phyloP scores from a whole-genome alignment of 305 asterid species.

The Fraxinus sp. region DNA sequence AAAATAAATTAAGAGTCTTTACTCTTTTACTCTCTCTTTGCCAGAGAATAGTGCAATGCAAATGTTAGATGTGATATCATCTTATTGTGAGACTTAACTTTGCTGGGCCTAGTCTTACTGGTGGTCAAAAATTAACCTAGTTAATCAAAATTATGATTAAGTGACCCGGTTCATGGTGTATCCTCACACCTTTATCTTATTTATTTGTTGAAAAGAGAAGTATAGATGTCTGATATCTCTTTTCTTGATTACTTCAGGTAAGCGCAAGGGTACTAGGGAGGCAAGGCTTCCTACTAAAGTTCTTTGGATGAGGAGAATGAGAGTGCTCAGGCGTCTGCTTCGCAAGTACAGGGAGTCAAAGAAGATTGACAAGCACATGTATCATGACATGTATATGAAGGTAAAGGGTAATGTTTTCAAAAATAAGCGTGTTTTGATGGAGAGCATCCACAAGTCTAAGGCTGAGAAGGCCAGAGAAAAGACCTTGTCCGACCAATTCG shows the following conservation, averaged over 20 bases:
- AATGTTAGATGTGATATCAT: background rate
- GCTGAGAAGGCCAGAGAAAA: constrained; percentile 91
- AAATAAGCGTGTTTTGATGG: constrained; percentile 85
- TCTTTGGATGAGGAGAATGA: constrained; percentile 94
- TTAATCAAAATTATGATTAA: background rate
- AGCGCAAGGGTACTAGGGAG: constrained; percentile 93
- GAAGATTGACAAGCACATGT: constrained; percentile 94
- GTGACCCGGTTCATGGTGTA: background rate
- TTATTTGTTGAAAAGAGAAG: background rate
- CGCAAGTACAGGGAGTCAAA: constrained; percentile 84
- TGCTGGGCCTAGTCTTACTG: background rate
- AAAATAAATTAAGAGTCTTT: background rate
- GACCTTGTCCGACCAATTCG: constrained; percentile 80
- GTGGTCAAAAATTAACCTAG: background rate
- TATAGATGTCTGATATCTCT: background rate
- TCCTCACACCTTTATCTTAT: background rate
- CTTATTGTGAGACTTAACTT: background rate
- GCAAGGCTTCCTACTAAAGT: constrained; percentile 87
- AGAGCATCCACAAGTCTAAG: constrained; percentile 79
- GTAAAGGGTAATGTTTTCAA: constrained; percentile 91
- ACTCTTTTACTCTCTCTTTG: background rate
- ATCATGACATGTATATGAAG: constrained; percentile 95
- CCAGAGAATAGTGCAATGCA: background rate
- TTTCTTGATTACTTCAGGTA: constrained; percentile 43
- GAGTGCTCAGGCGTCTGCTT: constrained; percentile 88